phyloP scores from a whole-genome alignment of 805 yeast genomes.

The Starmerella lactis-condensi region DNA sequence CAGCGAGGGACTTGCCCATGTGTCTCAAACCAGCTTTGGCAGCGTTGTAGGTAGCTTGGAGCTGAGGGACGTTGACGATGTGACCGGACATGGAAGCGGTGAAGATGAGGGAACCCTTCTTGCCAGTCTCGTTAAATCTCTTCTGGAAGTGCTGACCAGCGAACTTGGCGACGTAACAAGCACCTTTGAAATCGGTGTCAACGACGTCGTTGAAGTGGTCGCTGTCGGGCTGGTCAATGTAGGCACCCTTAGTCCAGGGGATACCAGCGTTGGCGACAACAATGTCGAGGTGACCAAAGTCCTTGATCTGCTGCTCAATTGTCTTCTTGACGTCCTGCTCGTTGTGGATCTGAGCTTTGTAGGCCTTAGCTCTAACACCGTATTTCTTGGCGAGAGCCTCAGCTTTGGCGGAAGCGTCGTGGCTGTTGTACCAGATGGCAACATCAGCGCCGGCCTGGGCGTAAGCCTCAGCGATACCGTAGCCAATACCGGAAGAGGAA shows the following conservation, averaged over 20 bases:
- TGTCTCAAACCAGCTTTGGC: constrained; percentile 74
- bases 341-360: constrained; percentile 41
- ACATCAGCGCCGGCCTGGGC: constrained; percentile 80
- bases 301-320: constrained; percentile 35
- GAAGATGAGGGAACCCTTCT: constrained; percentile 58
- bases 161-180: constrained; percentile 58
- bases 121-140: constrained; percentile 27
- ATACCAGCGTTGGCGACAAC: constrained; percentile 85
- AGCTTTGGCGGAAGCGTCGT: constrained; percentile 48
- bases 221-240: constrained; percentile 32
- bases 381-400: constrained; percentile 36
- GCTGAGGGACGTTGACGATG: constrained; percentile 71
- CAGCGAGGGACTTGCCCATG: constrained; percentile 56
- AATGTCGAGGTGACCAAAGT: constrained; percentile 65
- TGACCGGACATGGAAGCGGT: constrained; percentile 85
- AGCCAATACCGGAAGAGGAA: constrained; percentile 68
- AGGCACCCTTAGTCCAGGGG: constrained; percentile 54
- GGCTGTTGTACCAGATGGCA: constrained; percentile 47
- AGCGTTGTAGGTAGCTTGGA: constrained; percentile 71
- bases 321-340: constrained; percentile 32
- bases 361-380: constrained; percentile 44
- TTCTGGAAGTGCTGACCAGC: constrained; percentile 55
- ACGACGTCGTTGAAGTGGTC: constrained; percentile 55
- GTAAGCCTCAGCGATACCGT: constrained; percentile 61
- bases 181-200: constrained; percentile 60